Evolutionary conservation across 2,329 filamentous ascomycete genomes (phyloP).

Genomic region (Colletotrichum liriopes): DNA sequence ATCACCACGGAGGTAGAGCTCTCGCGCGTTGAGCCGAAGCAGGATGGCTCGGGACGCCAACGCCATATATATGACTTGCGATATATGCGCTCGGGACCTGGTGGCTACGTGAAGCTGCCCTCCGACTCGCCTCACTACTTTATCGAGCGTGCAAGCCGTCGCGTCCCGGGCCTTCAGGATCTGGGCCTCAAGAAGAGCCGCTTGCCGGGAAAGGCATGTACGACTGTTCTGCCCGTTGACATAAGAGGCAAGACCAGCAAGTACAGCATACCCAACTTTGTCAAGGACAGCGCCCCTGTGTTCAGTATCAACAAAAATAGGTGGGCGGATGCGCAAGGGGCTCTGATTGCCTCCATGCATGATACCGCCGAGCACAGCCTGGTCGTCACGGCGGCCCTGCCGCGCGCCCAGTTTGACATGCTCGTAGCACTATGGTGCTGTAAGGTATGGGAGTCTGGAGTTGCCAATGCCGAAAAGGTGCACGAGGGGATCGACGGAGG

Average conservation of each 20-base stretch:
- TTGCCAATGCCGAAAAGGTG: slow-evolving; percentile 26
- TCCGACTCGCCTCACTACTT: slow-evolving; percentile 22
- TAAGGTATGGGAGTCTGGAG: slow-evolving; percentile 22
- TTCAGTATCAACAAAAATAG: slow-evolving; percentile 7
- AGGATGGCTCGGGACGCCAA: slow-evolving; percentile 9
- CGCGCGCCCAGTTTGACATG: slow-evolving; percentile 14
- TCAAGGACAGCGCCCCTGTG: slow-evolving; percentile 8
- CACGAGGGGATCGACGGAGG: slow-evolving; percentile 29
- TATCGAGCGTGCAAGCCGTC: slow-evolving; percentile 11
- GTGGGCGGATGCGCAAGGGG: slow-evolving; percentile 14
- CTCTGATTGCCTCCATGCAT: slow-evolving; percentile 13
- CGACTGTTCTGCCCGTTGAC: slow-evolving; percentile 6
- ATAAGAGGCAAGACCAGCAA: slow-evolving; percentile 22
- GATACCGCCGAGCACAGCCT: slow-evolving; percentile 15
- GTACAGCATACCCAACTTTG: slow-evolving; percentile 16
- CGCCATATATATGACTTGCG: slow-evolving; percentile 27
- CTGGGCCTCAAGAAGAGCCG: slow-evolving; percentile 25
- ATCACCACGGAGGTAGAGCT: slow-evolving; percentile 26
- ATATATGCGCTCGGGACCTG: slow-evolving; percentile 17
- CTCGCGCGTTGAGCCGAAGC: slow-evolving; percentile 12
- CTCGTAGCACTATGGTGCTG: slow-evolving; percentile 26
- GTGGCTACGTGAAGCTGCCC: slow-evolving; percentile 18
- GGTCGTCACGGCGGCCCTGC: slow-evolving; percentile 4
- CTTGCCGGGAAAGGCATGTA: neutral
- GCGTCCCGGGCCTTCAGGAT: slow-evolving; percentile 10